A percentile compares a stretch with the other conserved stretches of the same genome.
Conservation (phyloP, 768 basidiomycete species). For the Rubroboletus satanas region DNA sequence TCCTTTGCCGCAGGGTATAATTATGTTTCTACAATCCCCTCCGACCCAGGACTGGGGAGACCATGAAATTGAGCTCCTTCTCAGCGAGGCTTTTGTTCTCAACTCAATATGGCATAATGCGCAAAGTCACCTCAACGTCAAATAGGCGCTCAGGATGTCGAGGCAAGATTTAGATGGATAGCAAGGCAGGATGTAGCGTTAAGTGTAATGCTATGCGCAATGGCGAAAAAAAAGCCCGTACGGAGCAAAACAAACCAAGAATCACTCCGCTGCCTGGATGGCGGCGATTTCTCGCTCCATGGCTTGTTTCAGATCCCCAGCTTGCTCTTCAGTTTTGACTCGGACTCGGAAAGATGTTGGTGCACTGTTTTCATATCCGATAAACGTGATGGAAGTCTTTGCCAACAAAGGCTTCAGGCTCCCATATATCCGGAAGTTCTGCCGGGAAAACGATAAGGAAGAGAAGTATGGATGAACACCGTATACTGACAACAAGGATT, state of each 20-base stretch:
- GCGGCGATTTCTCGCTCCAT: conserved; percentile 61
- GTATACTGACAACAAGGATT: conserved; percentile 61
- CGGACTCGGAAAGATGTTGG: conserved; percentile 62
- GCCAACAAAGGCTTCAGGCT: conserved; percentile 51
- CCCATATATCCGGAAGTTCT: conserved; percentile 73
- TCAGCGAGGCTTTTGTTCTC: conserved; percentile 93
- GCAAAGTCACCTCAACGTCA: conserved; percentile 77
- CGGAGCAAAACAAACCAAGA: not conserved
- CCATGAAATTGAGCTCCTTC: conserved; percentile 90
- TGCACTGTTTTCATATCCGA: conserved; percentile 61
- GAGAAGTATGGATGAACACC: not conserved
- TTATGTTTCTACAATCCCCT: conserved; percentile 95
- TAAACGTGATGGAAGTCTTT: conserved; percentile 56
- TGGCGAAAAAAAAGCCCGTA: not conserved
- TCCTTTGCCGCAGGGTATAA: conserved; percentile 68
- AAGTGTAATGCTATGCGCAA: conserved; percentile 22
- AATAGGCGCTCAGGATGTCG: conserved; percentile 25
- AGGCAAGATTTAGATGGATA: conserved; percentile 5
- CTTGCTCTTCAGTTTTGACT: conserved; percentile 55
- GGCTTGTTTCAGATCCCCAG: conserved; percentile 51
- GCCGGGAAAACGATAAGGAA: conserved; percentile 10
- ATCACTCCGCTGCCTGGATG: conserved; percentile 29
- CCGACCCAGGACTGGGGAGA: conserved; percentile 95
- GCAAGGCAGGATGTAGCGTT: conserved; percentile 24
- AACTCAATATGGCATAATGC: conserved; percentile 92